A percentile compares a stretch with the other conserved stretches of the same genome.
Conservation (phyloP, 2,329 filamentous ascomycete genomes). For the Pseudocercospora musae region DNA sequence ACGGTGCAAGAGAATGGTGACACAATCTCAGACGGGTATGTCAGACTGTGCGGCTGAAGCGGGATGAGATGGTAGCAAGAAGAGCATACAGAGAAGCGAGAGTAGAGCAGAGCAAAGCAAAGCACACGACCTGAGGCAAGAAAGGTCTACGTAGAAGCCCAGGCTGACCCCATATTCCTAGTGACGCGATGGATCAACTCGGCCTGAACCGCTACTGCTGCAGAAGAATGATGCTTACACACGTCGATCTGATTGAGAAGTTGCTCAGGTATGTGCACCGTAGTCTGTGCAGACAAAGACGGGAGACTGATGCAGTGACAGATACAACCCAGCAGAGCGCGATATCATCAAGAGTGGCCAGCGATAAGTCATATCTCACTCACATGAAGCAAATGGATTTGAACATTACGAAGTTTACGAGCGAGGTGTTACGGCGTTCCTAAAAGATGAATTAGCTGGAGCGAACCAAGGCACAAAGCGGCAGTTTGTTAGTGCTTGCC, state of each 20-base stretch:
- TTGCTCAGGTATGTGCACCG: conserved; percentile 72
- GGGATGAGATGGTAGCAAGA: not conserved
- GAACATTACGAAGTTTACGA: not conserved
- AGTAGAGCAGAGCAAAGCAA: not conserved
- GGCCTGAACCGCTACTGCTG: conserved; percentile 96
- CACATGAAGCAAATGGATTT: too few species aligned
- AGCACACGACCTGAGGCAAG: not conserved
- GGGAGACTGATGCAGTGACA: conserved; percentile 14
- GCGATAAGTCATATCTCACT: not conserved
- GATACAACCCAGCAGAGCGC: conserved; percentile 40
- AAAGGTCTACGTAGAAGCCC: not conserved
- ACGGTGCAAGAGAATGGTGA: conserved; percentile 73
- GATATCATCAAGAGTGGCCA: conserved; percentile 33
- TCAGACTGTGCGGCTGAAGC: not conserved
- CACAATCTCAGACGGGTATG: conserved; percentile 41
- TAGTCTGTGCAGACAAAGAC: not conserved
- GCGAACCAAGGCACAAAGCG: not conserved
- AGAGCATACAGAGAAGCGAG: not conserved
- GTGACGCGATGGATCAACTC: conserved; percentile 93
- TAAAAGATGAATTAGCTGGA: not conserved
- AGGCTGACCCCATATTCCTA: conserved; percentile 39
- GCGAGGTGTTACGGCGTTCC: not conserved
- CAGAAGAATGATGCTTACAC: conserved; percentile 98
- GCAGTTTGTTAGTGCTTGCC: too few species aligned
- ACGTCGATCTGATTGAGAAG: conserved; percentile 98